phyloP scores from a whole-genome alignment of 129 eudicot genomes.

The Chrysanthemum lavandulifolium region DNA sequence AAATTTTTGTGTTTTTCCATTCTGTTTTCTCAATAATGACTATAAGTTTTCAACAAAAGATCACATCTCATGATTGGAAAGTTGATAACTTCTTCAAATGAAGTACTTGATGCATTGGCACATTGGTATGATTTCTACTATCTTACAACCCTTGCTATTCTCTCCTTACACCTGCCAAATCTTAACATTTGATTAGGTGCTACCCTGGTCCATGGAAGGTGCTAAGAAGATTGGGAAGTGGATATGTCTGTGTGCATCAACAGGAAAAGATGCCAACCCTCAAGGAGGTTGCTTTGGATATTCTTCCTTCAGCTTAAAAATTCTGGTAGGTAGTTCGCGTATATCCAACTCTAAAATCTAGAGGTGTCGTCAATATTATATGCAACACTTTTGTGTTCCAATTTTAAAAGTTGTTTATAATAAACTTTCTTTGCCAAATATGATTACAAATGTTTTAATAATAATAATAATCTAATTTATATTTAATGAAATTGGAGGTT shows the following conservation, averaged over 20 bases:
- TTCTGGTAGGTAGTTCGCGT: constrained; percentile 15
- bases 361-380: not conserved
- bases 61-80: constrained; percentile 11
- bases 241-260: constrained; percentile 66
- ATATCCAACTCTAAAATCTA: not conserved
- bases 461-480: not conserved
- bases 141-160: no score
- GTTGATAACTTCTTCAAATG: constrained; percentile 5
- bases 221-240: constrained; percentile 56
- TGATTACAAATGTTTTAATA: not conserved
- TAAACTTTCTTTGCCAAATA: not conserved
- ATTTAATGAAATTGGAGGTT: not conserved
- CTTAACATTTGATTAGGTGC: constrained; percentile 41
- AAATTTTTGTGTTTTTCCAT: not conserved
- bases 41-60: constrained; percentile 19
- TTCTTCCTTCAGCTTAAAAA: constrained; percentile 73
- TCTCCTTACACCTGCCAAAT: not conserved
- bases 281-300: constrained; percentile 90
- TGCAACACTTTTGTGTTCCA: not conserved
- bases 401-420: not conserved
- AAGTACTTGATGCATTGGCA: constrained; percentile 16
- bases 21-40: not conserved
- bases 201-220: constrained; percentile 98
- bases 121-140: not conserved
- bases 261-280: constrained; percentile 85